Percentiles rank a stretch among this genome's conserved stretches.
Evolutionary conservation across 345 rosid species (phyloP).

Genomic region (Eucalyptus grandis): DNA sequence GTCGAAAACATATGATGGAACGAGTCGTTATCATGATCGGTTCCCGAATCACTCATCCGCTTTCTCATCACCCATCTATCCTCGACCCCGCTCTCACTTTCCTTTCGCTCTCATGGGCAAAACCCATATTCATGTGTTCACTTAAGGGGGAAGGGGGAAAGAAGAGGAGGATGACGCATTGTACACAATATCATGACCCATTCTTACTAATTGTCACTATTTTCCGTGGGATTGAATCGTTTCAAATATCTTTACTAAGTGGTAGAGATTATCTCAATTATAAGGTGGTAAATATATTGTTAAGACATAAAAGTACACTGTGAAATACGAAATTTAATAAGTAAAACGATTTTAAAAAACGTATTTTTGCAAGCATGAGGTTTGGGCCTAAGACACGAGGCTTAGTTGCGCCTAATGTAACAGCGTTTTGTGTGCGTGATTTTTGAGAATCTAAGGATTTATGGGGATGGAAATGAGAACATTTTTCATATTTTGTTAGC

Average conservation of each 20-base stretch:
- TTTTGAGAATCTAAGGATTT: not conserved
- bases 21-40: not conserved
- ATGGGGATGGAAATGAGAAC: too few species aligned
- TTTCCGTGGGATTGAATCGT: not conserved
- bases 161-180: not conserved
- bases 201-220: not conserved
- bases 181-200: not conserved
- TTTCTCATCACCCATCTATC: not conserved
- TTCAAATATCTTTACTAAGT: not conserved
- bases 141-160: not conserved
- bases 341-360: not conserved
- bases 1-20: not conserved
- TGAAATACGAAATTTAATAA: not conserved
- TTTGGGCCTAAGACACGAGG: not conserved
- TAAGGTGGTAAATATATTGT: not conserved
- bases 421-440: not conserved
- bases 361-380: not conserved
- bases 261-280: not conserved
- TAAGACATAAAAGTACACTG: not conserved
- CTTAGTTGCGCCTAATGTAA: not conserved
- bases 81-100: not conserved
- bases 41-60: not conserved
- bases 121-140: not conserved
- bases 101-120: not conserved
- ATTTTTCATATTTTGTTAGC: not conserved